Percentiles rank a stretch among this genome's conserved stretches.
These are phyloP conservation scores for Diaporthe australafricana DNA, from an alignment of 2,329 filamentous ascomycete species.

Conservation along the genomic window DNA sequence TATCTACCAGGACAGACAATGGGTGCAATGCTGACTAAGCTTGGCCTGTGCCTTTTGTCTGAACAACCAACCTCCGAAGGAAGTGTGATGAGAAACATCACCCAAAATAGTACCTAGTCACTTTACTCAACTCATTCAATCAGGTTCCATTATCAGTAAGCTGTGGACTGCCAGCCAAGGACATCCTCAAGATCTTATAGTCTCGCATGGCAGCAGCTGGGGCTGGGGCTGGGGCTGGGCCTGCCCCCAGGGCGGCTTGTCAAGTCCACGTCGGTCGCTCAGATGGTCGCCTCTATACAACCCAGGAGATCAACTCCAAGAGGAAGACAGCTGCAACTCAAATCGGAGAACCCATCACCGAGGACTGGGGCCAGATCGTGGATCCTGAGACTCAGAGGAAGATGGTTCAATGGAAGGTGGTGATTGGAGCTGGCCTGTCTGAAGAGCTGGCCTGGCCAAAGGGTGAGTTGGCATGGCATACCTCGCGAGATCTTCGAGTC, in stretches of 20 bases:
- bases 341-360: conserved; percentile 30
- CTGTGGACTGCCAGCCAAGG: neutral
- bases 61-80: neutral
- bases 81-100: neutral
- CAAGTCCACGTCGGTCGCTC: conserved; percentile 34
- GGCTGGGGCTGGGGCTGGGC: conserved; percentile 8
- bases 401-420: conserved; percentile 34
- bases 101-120: neutral
- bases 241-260: conserved; percentile 22
- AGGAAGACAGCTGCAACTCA: neutral
- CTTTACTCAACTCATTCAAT: neutral
- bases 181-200: neutral
- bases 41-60: conserved; percentile 16
- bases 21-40: conserved; percentile 7
- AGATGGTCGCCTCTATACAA: conserved; percentile 31
- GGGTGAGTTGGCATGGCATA: conserved; percentile 4
- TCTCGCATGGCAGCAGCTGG: conserved; percentile 24
- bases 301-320: conserved; percentile 30
- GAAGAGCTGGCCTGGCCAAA: conserved; percentile 36
- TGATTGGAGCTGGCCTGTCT: conserved; percentile 29
- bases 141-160: neutral
- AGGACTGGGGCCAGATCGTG: conserved; percentile 20
- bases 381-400: conserved; percentile 22
- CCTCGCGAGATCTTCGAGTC: neutral
- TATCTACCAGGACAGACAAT: neutral